Evolutionary conservation across 148 eudicot genomes (phyloP).

Genomic region (Rhododendron ferrugineum): DNA sequence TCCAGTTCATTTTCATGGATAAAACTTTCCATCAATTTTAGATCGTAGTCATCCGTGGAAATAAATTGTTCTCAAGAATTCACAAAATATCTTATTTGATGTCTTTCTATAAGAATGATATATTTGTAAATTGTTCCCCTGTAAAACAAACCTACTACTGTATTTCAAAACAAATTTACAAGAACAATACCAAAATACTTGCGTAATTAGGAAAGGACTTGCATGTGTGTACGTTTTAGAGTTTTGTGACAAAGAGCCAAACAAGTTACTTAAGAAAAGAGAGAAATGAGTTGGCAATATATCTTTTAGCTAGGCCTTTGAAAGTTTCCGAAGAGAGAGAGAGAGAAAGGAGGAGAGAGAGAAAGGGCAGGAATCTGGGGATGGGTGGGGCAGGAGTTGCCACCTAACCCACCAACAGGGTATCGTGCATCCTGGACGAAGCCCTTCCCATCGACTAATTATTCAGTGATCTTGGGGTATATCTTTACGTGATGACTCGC

Average conservation of each 20-base stretch:
- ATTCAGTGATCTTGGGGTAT: neutral
- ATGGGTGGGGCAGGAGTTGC: slow-evolving; percentile 72
- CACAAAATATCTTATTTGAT: neutral
- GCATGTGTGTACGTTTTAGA: neutral
- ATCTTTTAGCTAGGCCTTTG: neutral
- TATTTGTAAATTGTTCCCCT: neutral
- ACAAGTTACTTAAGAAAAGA: slow-evolving; percentile 20
- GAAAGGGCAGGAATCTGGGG: slow-evolving; percentile 42
- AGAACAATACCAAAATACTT: neutral
- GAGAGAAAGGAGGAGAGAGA: neutral
- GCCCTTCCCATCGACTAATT: slow-evolving; percentile 21
- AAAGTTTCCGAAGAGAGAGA: neutral
- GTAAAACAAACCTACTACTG: neutral
- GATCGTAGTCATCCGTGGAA: neutral
- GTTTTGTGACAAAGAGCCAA: slow-evolving; percentile 1
- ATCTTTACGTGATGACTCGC: too few species aligned
- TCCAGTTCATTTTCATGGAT: neutral
- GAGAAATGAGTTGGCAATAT: slow-evolving; percentile 27
- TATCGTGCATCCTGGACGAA: slow-evolving; percentile 50
- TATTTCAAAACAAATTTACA: neutral
- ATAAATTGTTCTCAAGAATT: neutral
- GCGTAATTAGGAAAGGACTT: neutral
- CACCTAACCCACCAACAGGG: slow-evolving; percentile 80
- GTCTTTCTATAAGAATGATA: neutral
- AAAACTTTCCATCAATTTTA: neutral